phyloP scores from a whole-genome alignment of 306 rosid species.

The Dryas alaskensis region DNA sequence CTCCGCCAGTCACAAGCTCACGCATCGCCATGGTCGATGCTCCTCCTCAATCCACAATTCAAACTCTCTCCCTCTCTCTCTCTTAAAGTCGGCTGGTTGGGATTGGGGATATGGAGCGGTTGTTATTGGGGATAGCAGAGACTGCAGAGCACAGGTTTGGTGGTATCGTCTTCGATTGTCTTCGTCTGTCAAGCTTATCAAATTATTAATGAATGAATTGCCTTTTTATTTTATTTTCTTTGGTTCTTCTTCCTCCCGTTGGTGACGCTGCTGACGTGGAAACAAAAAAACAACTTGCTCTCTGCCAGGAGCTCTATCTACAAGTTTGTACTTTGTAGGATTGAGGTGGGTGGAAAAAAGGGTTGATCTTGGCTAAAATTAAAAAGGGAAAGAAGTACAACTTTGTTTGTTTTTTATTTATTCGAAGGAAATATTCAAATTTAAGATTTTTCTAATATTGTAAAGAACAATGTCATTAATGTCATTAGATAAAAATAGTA shows the following conservation, averaged over 20 bases:
- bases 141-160: neutral
- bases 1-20: conserved; percentile 74
- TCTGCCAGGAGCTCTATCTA: too few species aligned
- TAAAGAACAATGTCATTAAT: too few species aligned
- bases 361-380: too few species aligned
- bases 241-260: neutral
- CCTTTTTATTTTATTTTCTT: neutral
- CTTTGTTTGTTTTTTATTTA: too few species aligned
- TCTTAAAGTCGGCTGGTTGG: neutral
- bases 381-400: too few species aligned
- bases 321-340: too few species aligned
- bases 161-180: neutral
- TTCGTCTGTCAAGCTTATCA: neutral
- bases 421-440: too few species aligned
- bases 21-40: conserved; percentile 79
- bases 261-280: conserved; percentile 2
- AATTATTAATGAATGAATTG: too few species aligned
- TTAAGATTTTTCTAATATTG: too few species aligned
- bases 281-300: neutral
- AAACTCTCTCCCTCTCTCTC: neutral
- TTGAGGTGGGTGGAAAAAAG: too few species aligned
- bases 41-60: neutral
- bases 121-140: neutral
- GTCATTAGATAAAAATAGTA: too few species aligned
- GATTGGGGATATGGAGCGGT: neutral